These are phyloP conservation scores for Clonostachys rosea DNA, from an alignment of 2,329 filamentous ascomycete genomes.

Conservation along the genomic window DNA sequence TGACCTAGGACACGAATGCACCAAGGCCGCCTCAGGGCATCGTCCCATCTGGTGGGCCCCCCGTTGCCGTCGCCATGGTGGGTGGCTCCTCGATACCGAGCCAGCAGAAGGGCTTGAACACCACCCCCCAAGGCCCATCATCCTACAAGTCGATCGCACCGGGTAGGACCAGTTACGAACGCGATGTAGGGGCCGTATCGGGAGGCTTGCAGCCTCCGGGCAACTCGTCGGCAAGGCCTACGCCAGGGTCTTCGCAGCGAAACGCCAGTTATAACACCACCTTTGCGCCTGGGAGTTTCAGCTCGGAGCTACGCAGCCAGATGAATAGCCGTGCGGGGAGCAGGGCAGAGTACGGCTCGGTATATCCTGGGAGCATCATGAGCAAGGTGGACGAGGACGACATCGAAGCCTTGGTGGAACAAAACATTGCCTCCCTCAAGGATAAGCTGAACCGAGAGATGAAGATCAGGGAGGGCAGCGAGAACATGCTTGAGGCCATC, in stretches of 20 bases:
- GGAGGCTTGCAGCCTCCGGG: constrained; percentile 2
- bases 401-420: constrained; percentile 54
- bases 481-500: constrained; percentile 94
- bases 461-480: constrained; percentile 96
- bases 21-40: constrained; percentile 20
- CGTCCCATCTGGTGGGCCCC: constrained; percentile 30
- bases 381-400: constrained; percentile 63
- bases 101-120: constrained; percentile 17
- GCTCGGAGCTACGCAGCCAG: constrained; percentile 74
- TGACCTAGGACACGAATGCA: constrained; percentile 23
- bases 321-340: constrained; percentile 38
- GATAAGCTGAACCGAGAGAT: constrained; percentile 91
- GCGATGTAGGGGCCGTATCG: constrained; percentile 24
- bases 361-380: constrained; percentile 32
- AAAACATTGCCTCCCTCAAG: constrained; percentile 69
- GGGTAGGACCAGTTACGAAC: constrained; percentile 44
- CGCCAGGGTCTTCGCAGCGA: neutral
- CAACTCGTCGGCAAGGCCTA: constrained; percentile 52
- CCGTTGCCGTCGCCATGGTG: constrained; percentile 22
- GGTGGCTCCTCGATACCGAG: constrained; percentile 19
- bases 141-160: constrained; percentile 29
- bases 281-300: constrained; percentile 79
- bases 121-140: constrained; percentile 20
- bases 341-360: constrained; percentile 26
- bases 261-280: constrained; percentile 62